Evolutionary conservation across 1,284 basidiomycete species (phyloP).

Genomic region (Spongiforma sp.): DNA sequence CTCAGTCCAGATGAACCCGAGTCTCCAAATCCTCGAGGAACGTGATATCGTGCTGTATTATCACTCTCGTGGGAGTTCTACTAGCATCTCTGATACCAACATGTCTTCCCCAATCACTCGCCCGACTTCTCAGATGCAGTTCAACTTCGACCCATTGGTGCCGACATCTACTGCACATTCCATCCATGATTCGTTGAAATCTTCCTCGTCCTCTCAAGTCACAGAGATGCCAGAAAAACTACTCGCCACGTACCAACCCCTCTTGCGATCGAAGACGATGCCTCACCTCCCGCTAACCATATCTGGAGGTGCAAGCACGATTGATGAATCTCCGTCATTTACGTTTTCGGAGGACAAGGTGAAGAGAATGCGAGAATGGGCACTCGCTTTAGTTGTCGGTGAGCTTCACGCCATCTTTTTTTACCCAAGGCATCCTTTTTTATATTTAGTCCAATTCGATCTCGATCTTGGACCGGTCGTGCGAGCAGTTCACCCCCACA

Average conservation of each 20-base stretch:
- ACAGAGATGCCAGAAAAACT: slow-evolving; percentile 12
- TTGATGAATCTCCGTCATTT: slow-evolving; percentile 26
- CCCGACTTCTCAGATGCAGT: slow-evolving; percentile 18
- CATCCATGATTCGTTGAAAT: slow-evolving; percentile 22
- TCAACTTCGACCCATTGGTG: slow-evolving; percentile 10
- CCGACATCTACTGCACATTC: neutral
- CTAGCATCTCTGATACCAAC: slow-evolving; percentile 27
- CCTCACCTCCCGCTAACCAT: slow-evolving; percentile 32
- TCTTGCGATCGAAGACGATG: slow-evolving; percentile 46
- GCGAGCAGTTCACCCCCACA: slow-evolving; percentile 70
- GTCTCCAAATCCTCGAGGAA: slow-evolving; percentile 21
- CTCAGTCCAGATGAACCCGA: neutral
- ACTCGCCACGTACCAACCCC: slow-evolving; percentile 5
- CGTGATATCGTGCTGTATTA: slow-evolving; percentile 36
- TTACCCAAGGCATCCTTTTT: too few species aligned
- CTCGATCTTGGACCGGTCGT: slow-evolving; percentile 87
- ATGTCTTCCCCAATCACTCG: slow-evolving; percentile 23
- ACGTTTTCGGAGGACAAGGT: slow-evolving; percentile 54
- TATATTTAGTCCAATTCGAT: slow-evolving; percentile 78
- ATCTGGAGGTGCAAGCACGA: slow-evolving; percentile 8
- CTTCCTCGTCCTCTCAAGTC: slow-evolving; percentile 30
- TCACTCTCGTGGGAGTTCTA: slow-evolving; percentile 28
- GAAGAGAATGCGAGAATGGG: slow-evolving; percentile 70
- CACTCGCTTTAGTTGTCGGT: slow-evolving; percentile 81
- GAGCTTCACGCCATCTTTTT: slow-evolving; percentile 25